A percentile compares a stretch with the other conserved stretches of the same genome.
Evolutionary conservation across 73 alveolate genomes (phyloP).

Genomic region (Paramecium tetraurelia): DNA sequence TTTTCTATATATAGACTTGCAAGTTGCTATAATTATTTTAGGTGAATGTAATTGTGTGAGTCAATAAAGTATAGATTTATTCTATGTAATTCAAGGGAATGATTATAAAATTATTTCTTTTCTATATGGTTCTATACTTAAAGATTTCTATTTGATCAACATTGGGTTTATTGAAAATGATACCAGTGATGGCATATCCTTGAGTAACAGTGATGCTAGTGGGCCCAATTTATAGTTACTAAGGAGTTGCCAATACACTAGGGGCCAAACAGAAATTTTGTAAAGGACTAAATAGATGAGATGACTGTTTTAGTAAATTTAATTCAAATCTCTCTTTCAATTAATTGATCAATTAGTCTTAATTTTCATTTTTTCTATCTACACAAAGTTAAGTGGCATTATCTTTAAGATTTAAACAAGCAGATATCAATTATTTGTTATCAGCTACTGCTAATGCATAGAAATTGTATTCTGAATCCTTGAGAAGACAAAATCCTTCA

Average conservation of each 20-base stretch:
- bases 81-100: slow-evolving; percentile 10
- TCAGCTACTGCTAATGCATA: background rate
- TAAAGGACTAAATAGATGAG: background rate
- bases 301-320: background rate
- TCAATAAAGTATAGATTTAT: background rate
- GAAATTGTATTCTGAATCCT: background rate
- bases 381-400: background rate
- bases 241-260: background rate
- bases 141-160: background rate
- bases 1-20: background rate
- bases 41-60: background rate
- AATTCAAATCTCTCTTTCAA: background rate
- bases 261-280: slow-evolving; percentile 31
- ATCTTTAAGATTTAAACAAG: background rate
- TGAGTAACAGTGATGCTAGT: background rate
- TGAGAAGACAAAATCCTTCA: background rate
- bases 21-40: background rate
- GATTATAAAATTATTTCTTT: background rate
- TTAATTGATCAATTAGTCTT: background rate
- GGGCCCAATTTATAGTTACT: background rate
- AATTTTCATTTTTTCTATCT: slow-evolving; percentile 14
- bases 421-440: background rate
- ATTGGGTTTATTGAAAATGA: background rate
- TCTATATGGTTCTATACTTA: background rate
- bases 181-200: slow-evolving; percentile 25